phyloP scores from a whole-genome alignment of 805 yeast genomes.

The Maudiozyma saulgeensis region DNA sequence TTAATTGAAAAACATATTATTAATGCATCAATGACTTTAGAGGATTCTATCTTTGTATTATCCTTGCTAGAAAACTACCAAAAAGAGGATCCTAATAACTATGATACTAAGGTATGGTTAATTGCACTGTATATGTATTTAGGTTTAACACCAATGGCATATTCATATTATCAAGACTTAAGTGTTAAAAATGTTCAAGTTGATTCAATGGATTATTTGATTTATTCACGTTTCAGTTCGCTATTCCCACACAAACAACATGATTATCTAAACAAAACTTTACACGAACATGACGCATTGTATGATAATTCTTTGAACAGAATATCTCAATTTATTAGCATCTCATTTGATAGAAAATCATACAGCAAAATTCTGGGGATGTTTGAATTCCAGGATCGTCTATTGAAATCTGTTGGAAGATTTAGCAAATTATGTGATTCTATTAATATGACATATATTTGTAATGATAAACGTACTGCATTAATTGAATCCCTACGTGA shows the following conservation, averaged over 20 bases:
- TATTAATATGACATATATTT: slow-evolving; percentile 21
- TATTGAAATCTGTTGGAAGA: slow-evolving; percentile 42
- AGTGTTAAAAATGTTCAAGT: slow-evolving; percentile 67
- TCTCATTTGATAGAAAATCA: slow-evolving; percentile 49
- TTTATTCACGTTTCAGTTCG: slow-evolving; percentile 41
- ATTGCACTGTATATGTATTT: slow-evolving; percentile 50
- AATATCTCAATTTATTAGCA: slow-evolving; percentile 41
- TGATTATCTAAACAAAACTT: slow-evolving; percentile 21
- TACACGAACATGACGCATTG: slow-evolving; percentile 34
- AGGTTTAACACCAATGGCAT: slow-evolving; percentile 45
- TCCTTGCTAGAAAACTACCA: slow-evolving; percentile 50
- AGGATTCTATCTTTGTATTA: slow-evolving; percentile 34
- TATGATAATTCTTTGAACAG: slow-evolving; percentile 42
- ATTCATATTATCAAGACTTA: slow-evolving; percentile 41
- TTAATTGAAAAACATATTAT: slow-evolving; percentile 35
- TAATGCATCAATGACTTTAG: slow-evolving; percentile 6
- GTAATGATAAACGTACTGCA: slow-evolving; percentile 23
- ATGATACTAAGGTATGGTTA: slow-evolving; percentile 62
- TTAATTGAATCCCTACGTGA: slow-evolving; percentile 11
- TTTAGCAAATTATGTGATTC: slow-evolving; percentile 24
- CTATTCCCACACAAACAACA: slow-evolving; percentile 35
- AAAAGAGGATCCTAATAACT: slow-evolving; percentile 57
- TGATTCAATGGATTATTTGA: slow-evolving; percentile 54
- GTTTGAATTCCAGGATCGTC: slow-evolving; percentile 45
- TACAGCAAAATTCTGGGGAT: slow-evolving; percentile 63